Conservation (phyloP, 306 rosid species). For the Macrotyloma uniflorum region DNA sequence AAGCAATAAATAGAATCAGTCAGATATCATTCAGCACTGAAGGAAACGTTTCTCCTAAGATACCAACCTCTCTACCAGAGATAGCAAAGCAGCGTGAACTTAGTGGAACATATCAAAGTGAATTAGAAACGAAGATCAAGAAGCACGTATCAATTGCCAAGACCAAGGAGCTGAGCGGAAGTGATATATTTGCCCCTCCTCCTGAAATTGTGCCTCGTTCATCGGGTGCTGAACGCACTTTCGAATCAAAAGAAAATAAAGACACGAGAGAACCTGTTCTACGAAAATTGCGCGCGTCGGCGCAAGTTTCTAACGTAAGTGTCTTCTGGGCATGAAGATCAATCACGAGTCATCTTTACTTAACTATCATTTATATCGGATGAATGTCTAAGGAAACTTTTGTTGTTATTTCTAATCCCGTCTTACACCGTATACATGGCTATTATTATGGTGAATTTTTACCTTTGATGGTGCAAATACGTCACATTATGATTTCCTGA, state of each 20-base stretch:
- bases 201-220: conserved; percentile 66
- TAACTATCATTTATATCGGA: neutral
- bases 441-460: neutral
- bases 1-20: conserved; percentile 69
- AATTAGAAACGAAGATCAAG: conserved; percentile 49
- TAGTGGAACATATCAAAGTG: conserved; percentile 70
- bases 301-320: conserved; percentile 83
- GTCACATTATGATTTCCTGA: conserved; percentile 6
- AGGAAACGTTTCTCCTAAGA: conserved; percentile 67
- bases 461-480: neutral
- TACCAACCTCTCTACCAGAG: conserved; percentile 69
- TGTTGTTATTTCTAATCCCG: neutral
- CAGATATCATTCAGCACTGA: conserved; percentile 80
- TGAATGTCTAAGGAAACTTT: conserved; percentile 4
- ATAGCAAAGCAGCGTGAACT: conserved; percentile 96
- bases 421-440: neutral
- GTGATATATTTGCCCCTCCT: conserved; percentile 85
- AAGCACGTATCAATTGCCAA: conserved; percentile 75
- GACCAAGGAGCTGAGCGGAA: conserved; percentile 83
- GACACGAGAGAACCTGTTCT: conserved; percentile 58
- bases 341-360: conserved; percentile 6
- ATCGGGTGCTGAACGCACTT: conserved; percentile 42
- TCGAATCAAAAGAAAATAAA: conserved; percentile 52
- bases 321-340: neutral
- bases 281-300: conserved; percentile 52